Percentiles rank a stretch among this genome's conserved stretches.
These are phyloP conservation scores for Ambrosia trifida DNA, from an alignment of 129 eudicot species.

Conservation along the genomic window DNA sequence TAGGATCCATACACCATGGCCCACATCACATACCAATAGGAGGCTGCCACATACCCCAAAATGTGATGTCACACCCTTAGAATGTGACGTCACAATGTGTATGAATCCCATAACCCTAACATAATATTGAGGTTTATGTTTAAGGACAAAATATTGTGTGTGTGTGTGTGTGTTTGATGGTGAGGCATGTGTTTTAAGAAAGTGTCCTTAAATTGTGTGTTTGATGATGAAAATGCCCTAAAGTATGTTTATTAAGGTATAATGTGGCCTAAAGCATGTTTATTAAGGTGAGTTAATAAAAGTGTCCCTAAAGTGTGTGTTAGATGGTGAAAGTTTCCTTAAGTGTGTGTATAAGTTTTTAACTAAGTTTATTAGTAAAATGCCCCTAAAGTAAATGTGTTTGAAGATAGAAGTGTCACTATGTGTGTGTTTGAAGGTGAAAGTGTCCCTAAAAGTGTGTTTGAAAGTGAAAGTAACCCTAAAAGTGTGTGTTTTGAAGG, in stretches of 20 bases:
- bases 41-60: too few relatives aligned
- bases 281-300: neutral
- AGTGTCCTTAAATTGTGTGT: neutral
- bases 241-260: slow-evolving; percentile 2
- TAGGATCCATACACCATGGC: too few relatives aligned
- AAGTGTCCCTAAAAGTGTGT: neutral
- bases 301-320: slow-evolving; percentile 9
- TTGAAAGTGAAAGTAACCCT: neutral
- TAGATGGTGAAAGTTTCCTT: neutral
- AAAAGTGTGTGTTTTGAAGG: slow-evolving; percentile 11
- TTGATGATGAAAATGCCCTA: neutral
- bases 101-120: too few relatives aligned
- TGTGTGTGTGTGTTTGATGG: neutral
- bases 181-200: slow-evolving; percentile 8
- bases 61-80: too few relatives aligned
- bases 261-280: too few relatives aligned
- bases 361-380: neutral
- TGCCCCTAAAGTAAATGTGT: neutral
- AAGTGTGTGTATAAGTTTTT: slow-evolving; percentile 2
- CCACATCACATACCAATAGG: too few relatives aligned
- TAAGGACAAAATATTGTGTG: neutral
- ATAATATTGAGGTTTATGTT: too few relatives aligned
- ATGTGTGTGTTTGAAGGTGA: neutral
- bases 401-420: neutral
- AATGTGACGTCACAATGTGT: too few relatives aligned